Evolutionary conservation across 495 filamentous ascomycete species (phyloP).

Genomic region (Penicillium turbatum): DNA sequence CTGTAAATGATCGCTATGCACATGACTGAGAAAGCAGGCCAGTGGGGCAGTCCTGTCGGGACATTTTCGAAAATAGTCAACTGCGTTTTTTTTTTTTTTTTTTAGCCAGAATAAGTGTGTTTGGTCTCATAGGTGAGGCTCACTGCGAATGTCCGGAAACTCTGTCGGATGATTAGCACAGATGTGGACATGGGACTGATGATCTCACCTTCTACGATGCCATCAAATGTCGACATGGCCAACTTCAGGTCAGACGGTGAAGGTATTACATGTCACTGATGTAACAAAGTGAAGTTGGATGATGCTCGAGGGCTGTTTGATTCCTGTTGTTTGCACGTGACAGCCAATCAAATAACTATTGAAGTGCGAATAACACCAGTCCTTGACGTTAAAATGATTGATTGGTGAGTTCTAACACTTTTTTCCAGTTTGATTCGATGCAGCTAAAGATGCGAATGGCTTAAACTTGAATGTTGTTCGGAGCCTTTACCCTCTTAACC

Average conservation of each 20-base stretch:
- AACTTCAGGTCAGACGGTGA: neutral
- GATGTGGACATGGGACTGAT: conserved; percentile 1
- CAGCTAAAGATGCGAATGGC: neutral
- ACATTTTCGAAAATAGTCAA: conserved; percentile 77
- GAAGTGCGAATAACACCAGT: neutral
- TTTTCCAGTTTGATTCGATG: neutral
- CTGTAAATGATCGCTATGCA: conserved; percentile 85
- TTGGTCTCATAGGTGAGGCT: conserved; percentile 6
- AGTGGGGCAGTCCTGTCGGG: conserved; percentile 57
- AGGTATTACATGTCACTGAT: neutral
- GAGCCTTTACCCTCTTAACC: neutral
- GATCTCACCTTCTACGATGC: conserved; percentile 54
- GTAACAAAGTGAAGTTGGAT: neutral
- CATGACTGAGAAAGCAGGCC: conserved; percentile 88
- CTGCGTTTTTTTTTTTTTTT: conserved; percentile 37
- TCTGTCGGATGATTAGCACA: conserved; percentile 26
- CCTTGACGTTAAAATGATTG: neutral
- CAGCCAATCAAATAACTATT: neutral
- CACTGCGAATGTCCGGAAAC: conserved; percentile 41
- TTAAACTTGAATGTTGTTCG: neutral
- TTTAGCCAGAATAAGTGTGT: conserved; percentile 1
- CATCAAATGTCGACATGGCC: conserved; percentile 77
- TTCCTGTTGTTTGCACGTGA: neutral
- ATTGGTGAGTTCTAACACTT: neutral
- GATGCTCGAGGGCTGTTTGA: conserved; percentile 3